A percentile compares a stretch with the other conserved stretches of the same genome.
Evolutionary conservation across 2,329 filamentous ascomycete genomes (phyloP).

Genomic region (Colletotrichum melonis): DNA sequence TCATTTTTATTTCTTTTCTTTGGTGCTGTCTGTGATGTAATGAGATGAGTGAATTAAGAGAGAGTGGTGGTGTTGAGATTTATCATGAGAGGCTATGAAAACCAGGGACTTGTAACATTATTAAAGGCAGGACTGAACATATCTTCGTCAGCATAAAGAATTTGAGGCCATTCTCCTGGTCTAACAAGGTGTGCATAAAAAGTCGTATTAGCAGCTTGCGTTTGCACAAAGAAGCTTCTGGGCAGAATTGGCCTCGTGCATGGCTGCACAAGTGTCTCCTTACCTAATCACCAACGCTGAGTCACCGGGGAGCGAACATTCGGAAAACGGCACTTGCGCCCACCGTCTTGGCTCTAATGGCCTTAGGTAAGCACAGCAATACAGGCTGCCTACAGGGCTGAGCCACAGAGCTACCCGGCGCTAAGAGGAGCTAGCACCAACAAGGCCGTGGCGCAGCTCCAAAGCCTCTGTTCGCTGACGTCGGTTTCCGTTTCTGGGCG

Average conservation of each 20-base stretch:
- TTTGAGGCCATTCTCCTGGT: background rate
- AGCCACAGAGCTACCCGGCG: slow-evolving; percentile 17
- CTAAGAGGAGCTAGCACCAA: background rate
- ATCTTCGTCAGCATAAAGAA: background rate
- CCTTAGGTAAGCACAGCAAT: background rate
- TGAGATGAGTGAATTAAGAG: too few species aligned
- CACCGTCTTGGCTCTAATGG: background rate
- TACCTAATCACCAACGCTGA: too few species aligned
- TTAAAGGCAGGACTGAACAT: background rate
- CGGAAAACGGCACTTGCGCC: background rate
- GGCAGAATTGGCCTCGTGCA: background rate
- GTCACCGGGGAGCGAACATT: background rate
- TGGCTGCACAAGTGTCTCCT: too few species aligned
- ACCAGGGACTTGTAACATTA: background rate
- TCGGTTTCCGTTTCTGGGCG: slow-evolving; percentile 34
- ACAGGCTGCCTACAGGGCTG: slow-evolving; percentile 13
- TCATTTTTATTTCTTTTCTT: slow-evolving; percentile 23
- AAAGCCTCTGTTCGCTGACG: slow-evolving; percentile 37
- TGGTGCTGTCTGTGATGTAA: background rate
- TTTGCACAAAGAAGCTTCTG: background rate
- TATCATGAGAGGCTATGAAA: background rate
- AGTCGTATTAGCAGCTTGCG: background rate
- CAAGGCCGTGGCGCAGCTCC: slow-evolving; percentile 21
- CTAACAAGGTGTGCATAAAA: background rate
- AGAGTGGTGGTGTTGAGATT: background rate